phyloP scores from a whole-genome alignment of 306 rosid genomes.

The Chamaecrista fasciculata region DNA sequence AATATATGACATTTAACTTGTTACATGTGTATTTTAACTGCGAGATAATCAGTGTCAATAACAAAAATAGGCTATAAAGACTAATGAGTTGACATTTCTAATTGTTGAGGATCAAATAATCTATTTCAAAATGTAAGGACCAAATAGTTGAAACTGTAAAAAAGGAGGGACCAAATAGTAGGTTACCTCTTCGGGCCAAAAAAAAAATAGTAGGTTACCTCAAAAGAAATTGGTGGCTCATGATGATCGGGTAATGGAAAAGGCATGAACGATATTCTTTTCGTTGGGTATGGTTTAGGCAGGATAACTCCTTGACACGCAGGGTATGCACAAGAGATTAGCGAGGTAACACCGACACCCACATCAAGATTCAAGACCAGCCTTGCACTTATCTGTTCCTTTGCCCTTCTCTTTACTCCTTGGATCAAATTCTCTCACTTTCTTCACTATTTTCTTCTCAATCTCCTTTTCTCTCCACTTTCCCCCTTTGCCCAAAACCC shows the following conservation, averaged over 20 bases:
- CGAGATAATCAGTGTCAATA: too few relatives aligned
- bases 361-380: neutral
- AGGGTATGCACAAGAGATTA: neutral
- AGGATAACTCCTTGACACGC: neutral
- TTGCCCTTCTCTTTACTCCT: constrained; percentile 40
- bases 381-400: neutral
- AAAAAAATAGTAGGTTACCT: neutral
- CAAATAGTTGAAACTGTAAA: too few relatives aligned
- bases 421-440: constrained; percentile 43
- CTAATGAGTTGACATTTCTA: too few relatives aligned
- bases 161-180: too few relatives aligned
- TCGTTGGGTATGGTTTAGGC: constrained; percentile 3
- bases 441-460: neutral
- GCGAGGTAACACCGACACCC: constrained; percentile 6
- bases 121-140: too few relatives aligned
- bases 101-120: too few relatives aligned
- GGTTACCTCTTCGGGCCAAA: too few relatives aligned
- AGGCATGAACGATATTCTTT: neutral
- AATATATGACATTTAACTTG: too few relatives aligned
- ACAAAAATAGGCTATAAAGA: too few relatives aligned
- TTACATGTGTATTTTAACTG: too few relatives aligned
- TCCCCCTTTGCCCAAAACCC: neutral
- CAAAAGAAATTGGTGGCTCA: neutral
- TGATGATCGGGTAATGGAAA: neutral
- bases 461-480: neutral